Conservation (phyloP, 2,329 filamentous ascomycete species). For the Xylaria sp. region DNA sequence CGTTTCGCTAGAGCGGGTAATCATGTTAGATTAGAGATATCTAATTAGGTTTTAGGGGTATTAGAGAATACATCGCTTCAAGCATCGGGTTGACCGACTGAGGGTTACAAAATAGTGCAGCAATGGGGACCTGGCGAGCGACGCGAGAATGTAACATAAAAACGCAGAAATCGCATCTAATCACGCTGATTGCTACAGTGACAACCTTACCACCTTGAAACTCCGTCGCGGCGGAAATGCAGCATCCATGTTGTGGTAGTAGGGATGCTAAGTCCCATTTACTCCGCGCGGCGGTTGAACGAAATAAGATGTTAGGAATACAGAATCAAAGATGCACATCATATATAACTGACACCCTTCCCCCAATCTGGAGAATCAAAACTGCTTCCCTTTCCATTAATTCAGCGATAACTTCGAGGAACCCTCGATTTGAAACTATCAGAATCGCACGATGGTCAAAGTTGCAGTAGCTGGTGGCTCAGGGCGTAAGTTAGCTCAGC, state of each 20-base stretch:
- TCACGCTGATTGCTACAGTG: not conserved
- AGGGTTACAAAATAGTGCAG: too few relatives aligned
- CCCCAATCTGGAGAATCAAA: too few relatives aligned
- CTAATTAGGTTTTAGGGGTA: too few relatives aligned
- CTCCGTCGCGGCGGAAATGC: constrained; percentile 19
- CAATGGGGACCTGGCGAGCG: too few relatives aligned
- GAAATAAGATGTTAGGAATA: too few relatives aligned
- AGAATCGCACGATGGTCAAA: constrained; percentile 47
- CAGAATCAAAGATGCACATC: not conserved
- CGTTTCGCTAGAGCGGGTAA: too few relatives aligned
- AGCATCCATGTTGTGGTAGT: not conserved
- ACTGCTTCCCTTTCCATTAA: not conserved
- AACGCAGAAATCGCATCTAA: not conserved
- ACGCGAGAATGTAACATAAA: not conserved
- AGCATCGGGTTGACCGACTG: too few relatives aligned
- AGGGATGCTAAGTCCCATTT: not conserved
- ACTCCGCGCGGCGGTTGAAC: constrained; percentile 26
- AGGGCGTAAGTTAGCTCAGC: constrained; percentile 44
- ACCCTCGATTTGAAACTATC: not conserved
- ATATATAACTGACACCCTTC: not conserved
- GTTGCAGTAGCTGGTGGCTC: constrained; percentile 52
- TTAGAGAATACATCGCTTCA: too few relatives aligned
- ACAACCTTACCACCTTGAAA: not conserved
- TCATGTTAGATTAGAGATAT: too few relatives aligned
- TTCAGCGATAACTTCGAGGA: not conserved